Conservation (phyloP, 163 green algal species). For the Volvox carteri region DNA sequence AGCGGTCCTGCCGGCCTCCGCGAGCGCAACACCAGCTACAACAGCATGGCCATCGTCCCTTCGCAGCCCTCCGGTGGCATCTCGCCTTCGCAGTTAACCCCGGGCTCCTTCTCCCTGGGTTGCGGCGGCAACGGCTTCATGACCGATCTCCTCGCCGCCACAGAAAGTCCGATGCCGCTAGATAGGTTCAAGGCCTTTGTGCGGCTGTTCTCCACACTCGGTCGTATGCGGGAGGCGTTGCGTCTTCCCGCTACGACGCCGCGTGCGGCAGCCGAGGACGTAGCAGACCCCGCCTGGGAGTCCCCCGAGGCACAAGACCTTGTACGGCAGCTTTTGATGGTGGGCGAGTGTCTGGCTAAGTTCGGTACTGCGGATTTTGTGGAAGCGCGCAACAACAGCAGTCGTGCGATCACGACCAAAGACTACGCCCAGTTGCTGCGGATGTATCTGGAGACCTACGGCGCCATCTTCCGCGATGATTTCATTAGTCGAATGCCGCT, state of each 20-base stretch:
- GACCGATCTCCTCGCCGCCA: conserved; percentile 35
- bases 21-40: conserved; percentile 21
- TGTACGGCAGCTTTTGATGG: conserved; percentile 36
- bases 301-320: conserved; percentile 29
- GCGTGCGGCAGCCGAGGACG: not conserved
- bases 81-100: no score
- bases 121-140: conserved; percentile 34
- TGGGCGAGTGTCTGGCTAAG: conserved; percentile 63
- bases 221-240: not conserved
- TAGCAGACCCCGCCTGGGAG: conserved; percentile 34
- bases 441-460: conserved; percentile 41
- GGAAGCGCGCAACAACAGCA: conserved; percentile 60
- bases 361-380: conserved; percentile 67
- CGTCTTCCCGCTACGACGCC: not conserved
- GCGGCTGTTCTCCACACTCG: conserved; percentile 19
- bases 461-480: conserved; percentile 37
- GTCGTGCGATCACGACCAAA: conserved; percentile 67
- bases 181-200: conserved; percentile 57
- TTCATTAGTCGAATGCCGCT: conserved; percentile 56
- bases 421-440: conserved; percentile 61
- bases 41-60: conserved; percentile 23
- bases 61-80: not conserved
- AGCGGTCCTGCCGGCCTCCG: not conserved
- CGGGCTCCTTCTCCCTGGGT: not conserved
- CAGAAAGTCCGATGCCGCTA: conserved; percentile 46